Evolutionary conservation across 768 basidiomycete genomes (phyloP), one percentile per base, ranked within the genome.

Genomic region (Arthromyces matolae): DNA sequence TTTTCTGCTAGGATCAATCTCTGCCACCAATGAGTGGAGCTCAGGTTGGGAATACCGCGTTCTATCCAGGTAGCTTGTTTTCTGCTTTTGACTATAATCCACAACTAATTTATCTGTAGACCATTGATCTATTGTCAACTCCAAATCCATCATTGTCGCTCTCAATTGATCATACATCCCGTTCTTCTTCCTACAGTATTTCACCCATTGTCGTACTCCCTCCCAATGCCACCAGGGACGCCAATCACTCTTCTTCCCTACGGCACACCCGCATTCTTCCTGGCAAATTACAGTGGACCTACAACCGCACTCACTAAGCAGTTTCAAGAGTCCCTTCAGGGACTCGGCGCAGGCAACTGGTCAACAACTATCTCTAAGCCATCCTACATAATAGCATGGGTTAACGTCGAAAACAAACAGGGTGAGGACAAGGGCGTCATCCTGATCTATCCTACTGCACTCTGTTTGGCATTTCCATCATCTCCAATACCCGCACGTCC

Each of bases 381-480:
- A 25, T 41, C 40, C 31, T 58, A 80, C 60, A 64, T 88, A 36
- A 80, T 90, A 43, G 85, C 78, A 3, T 90, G 84, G 83, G 72
- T 89, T 29, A 76, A 74, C 25, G 83, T 90, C 16, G 79, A 88
- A 63, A 87, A 87, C 57, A 82, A 77, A 52, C 86, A 85, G 53
- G 86, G 85, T 25, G 88, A 90, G 61, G 86, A 88, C 54, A 89
- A 89, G 56, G 88, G 88, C 1, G 67, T 87, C 24, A 70, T 77
- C n/a, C 69, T 86, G 40, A 80, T 90, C 52, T 91, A 88, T 71
- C 89, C 89, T 1, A 64, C 76, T 2, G 64, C 70, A 1, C 76
- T 91, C 4, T 86, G 82, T 53, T 57, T 77, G 19, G 64, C 71
- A 62, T 66, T 69, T 55, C 51, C 63, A n/a, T 16, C 57, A 38